Conservation (phyloP, 192 early-diverging fungal species). For the Gigaspora rosea region DNA sequence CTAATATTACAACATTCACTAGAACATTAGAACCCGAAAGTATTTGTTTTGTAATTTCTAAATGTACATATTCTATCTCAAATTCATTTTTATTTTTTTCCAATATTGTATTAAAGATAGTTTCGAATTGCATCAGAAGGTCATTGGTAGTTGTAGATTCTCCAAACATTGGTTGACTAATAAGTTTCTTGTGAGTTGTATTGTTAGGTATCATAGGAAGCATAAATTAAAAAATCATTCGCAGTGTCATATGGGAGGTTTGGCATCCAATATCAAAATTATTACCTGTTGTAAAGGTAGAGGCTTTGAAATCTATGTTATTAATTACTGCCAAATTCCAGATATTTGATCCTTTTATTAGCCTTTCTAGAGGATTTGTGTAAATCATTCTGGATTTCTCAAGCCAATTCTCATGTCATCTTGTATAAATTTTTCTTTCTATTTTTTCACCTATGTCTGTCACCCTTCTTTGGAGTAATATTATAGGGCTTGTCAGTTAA, state of each 20-base stretch:
- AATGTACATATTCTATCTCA: not conserved
- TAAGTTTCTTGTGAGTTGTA: not conserved
- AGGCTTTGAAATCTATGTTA: slow-evolving; percentile 12
- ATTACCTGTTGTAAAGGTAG: slow-evolving; percentile 1
- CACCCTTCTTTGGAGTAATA: too few relatives aligned
- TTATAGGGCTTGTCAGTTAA: too few relatives aligned
- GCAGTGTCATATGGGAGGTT: not conserved
- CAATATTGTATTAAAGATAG: slow-evolving; percentile 10
- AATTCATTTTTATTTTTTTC: not conserved
- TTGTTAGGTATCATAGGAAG: not conserved
- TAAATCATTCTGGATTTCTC: not conserved
- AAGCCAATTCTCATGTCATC: not conserved
- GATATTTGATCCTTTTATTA: slow-evolving; percentile 8
- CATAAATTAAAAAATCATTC: slow-evolving; percentile 5
- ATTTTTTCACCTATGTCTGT: too few relatives aligned
- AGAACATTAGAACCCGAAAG: not conserved
- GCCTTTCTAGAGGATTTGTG: not conserved
- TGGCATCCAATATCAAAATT: not conserved
- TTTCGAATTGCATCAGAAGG: not conserved
- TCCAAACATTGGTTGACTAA: not conserved
- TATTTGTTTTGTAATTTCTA: slow-evolving; percentile 1
- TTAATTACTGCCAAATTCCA: too few relatives aligned
- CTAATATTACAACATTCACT: not conserved
- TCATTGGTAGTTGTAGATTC: not conserved
- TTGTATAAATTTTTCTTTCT: too few relatives aligned